Conservation (phyloP, 202 grass and related monocot species). For the Musa balbisiana region DNA sequence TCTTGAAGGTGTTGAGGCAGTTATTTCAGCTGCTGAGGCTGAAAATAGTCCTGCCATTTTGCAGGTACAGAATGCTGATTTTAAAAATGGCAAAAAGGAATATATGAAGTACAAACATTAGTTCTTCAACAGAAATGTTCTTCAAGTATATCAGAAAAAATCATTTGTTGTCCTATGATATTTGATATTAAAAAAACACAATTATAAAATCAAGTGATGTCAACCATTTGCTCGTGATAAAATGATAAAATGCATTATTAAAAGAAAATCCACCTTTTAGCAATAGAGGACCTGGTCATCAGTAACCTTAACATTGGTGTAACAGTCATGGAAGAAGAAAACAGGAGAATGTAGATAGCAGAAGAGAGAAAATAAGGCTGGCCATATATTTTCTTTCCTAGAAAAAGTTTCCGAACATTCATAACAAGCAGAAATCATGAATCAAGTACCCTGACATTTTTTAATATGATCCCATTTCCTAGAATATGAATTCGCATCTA, state of each 20-base stretch:
- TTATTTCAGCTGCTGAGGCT: conserved; percentile 82
- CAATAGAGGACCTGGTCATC: not conserved
- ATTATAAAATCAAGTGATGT: too few species aligned
- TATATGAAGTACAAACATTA: not conserved
- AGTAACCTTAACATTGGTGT: not conserved
- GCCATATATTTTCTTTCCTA: not conserved
- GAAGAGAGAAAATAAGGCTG: not conserved
- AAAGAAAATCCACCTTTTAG: not conserved
- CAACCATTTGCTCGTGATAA: too few species aligned
- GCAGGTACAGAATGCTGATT: conserved; percentile 44
- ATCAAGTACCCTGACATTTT: too few species aligned
- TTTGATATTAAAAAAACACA: not conserved
- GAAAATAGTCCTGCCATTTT: conserved; percentile 85
- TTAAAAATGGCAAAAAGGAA: not conserved
- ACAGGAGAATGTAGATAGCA: not conserved
- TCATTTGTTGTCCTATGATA: not conserved
- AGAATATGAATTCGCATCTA: too few species aligned
- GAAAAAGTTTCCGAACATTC: not conserved
- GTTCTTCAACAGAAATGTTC: not conserved
- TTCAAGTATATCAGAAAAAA: not conserved
- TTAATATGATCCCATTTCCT: too few species aligned
- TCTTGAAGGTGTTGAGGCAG: conserved; percentile 85
- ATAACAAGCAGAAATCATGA: not conserved
- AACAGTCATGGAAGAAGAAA: not conserved
- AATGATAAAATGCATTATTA: not conserved